Conservation (phyloP, 495 filamentous ascomycete species). For the Elaphomyces granulatus region DNA sequence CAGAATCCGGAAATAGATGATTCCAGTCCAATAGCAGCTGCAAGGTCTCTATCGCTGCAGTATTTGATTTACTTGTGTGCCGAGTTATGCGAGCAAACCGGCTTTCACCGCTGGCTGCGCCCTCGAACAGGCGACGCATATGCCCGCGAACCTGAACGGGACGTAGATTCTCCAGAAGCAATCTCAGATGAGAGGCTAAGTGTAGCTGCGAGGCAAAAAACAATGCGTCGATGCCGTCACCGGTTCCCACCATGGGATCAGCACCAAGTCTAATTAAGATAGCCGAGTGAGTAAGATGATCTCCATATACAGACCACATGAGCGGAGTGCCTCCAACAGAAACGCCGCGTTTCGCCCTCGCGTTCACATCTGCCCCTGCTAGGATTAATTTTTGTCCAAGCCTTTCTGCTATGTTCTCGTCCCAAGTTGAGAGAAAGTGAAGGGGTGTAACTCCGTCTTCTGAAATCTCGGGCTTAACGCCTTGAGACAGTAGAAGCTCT, state of each 20-base stretch:
- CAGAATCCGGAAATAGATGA: not conserved
- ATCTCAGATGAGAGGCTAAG: slow-evolving; percentile 9
- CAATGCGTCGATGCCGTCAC: slow-evolving; percentile 11
- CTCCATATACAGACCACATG: slow-evolving; percentile 14
- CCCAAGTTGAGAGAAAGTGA: slow-evolving; percentile 14
- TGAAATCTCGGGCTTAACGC: slow-evolving; percentile 5
- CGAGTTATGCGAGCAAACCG: slow-evolving; percentile 13
- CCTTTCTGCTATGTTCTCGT: slow-evolving; percentile 6
- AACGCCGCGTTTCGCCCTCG: slow-evolving; percentile 9
- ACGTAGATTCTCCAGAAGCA: slow-evolving; percentile 11
- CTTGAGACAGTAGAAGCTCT: slow-evolving; percentile 4
- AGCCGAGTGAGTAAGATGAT: slow-evolving; percentile 10
- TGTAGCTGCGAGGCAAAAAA: slow-evolving; percentile 14
- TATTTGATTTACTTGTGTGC: slow-evolving; percentile 11
- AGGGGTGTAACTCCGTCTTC: slow-evolving; percentile 14
- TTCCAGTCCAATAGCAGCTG: not conserved
- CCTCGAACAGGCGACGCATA: slow-evolving; percentile 7
- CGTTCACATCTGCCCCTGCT: slow-evolving; percentile 18
- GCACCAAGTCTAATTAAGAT: slow-evolving; percentile 13
- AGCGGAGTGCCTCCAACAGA: slow-evolving; percentile 16
- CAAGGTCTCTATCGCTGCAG: no score
- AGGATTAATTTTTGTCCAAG: slow-evolving; percentile 12
- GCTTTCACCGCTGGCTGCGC: slow-evolving; percentile 12
- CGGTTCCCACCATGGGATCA: slow-evolving; percentile 7
- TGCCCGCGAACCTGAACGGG: slow-evolving; percentile 9